Base-by-base conservation (phyloP, 768 basidiomycete species). In the Guyanaporus albipodus region DNA sequence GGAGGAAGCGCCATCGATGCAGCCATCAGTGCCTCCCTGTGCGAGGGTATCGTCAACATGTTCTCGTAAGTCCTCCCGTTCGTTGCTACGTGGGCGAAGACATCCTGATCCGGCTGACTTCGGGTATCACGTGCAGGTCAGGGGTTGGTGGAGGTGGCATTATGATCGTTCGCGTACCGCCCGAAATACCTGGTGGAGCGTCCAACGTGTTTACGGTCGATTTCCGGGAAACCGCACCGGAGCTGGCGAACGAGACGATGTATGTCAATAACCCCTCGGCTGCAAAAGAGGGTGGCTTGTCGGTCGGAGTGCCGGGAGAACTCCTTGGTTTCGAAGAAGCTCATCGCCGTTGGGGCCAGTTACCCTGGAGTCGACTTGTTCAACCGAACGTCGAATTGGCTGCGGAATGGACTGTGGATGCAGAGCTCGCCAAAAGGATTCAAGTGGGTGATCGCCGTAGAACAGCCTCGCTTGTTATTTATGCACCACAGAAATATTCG, bases 1-100 rank as follows among this genome's bases (percentile, higher is more conserved):
- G 93, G 92, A 22, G 95, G 95, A 15, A 94, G 88, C 58, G 93
- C 94, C 0, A 80, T 95, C 14, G 95, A 98, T 54, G 85, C 95
- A 0, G 86, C 82, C 0, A 81, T 97, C 44, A 79, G 82, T 18
- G 76, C 87, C 0, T 80, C 85, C 0, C 71, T 97, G 21, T 97
- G 95, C 61, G 70, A 71, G 27, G 87, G 88, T 6, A 84, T 89
- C 3, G 80, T 91, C 41, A 93, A 92, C 64, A 91, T 91, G 83
- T 96, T 93, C 63, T 90, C 89, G 76, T 92, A 59, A 61, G 81
- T 75, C 12, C 8, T 4, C 14, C 12, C 10, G 24, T 17, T 31
- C 55, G 18, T 22, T 12, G 11, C 17, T 9, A 19, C 19, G 9
- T 4, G 8, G 6, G 12, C 31, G 50, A 15, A 28, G n/a, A n/a